phyloP scores from a whole-genome alignment of 495 filamentous ascomycete genomes.

The Filosporella fistucella region DNA sequence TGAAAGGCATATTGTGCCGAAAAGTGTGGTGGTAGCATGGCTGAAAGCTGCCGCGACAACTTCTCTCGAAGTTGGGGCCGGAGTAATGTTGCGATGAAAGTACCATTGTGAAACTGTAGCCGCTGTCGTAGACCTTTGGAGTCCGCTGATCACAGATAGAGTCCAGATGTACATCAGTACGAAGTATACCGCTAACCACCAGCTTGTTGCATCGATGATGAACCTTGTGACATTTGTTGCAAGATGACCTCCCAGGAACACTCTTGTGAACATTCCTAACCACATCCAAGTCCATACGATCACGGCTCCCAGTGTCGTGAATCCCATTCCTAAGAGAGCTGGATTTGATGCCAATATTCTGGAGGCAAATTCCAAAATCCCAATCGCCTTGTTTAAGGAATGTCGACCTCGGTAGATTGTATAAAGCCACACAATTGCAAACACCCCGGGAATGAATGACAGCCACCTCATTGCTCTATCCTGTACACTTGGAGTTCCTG shows the following conservation, averaged over 20 bases:
- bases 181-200: slow-evolving; percentile 89
- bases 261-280: slow-evolving; percentile 93
- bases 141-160: slow-evolving; percentile 73
- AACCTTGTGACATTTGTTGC: slow-evolving; percentile 50
- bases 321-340: slow-evolving; percentile 74
- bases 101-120: slow-evolving; percentile 99
- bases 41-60: slow-evolving; percentile 76
- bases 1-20: slow-evolving; percentile 86
- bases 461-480: slow-evolving; percentile 88
- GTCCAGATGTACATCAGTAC: slow-evolving; percentile 95
- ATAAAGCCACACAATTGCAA: slow-evolving; percentile 76
- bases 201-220: slow-evolving; percentile 78
- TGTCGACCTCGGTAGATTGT: slow-evolving; percentile 74
- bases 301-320: slow-evolving; percentile 68
- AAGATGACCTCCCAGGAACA: slow-evolving; percentile 85
- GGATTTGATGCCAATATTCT: slow-evolving; percentile 83
- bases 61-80: slow-evolving; percentile 67
- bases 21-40: slow-evolving; percentile 81
- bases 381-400: slow-evolving; percentile 72
- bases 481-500: slow-evolving; percentile 64
- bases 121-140: slow-evolving; percentile 87
- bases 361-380: slow-evolving; percentile 86
- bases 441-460: slow-evolving; percentile 67
- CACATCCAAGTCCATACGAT: slow-evolving; percentile 92
- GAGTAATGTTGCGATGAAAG: slow-evolving; percentile 84